These are phyloP conservation scores for Phytophthora sp. DNA, from an alignment of 352 stramenopile genomes.

Conservation along the genomic window DNA sequence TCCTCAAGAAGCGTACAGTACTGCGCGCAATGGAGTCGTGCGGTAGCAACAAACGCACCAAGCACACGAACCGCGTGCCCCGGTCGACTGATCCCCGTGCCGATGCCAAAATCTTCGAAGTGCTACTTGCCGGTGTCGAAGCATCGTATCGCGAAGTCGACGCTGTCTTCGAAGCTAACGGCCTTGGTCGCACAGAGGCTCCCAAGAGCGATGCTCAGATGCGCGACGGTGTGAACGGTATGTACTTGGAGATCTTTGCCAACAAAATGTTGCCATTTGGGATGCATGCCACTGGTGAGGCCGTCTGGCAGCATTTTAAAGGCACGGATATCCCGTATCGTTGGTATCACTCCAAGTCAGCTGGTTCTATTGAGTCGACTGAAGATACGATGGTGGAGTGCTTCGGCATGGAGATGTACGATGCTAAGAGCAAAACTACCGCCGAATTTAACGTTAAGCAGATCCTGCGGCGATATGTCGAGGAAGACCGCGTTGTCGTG, in stretches of 20 bases:
- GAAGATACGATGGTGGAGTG: conserved; percentile 43
- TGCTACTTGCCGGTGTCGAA: conserved; percentile 32
- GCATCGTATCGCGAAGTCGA: conserved; percentile 36
- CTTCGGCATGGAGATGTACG: conserved; percentile 40
- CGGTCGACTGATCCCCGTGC: conserved; percentile 12
- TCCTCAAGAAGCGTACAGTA: conserved; percentile 39
- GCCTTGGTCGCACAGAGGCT: conserved; percentile 31
- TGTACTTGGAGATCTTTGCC: conserved; percentile 41
- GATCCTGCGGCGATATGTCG: conserved; percentile 35
- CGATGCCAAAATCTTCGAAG: conserved; percentile 36
- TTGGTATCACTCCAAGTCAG: conserved; percentile 34
- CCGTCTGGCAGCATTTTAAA: conserved; percentile 50
- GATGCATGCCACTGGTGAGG: conserved; percentile 36
- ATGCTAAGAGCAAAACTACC: conserved; percentile 35
- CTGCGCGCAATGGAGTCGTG: conserved; percentile 31
- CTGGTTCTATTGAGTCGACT: conserved; percentile 29
- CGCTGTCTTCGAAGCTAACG: conserved; percentile 37
- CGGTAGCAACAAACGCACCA: conserved; percentile 37
- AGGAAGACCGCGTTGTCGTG: conserved; percentile 60
- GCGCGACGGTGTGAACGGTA: conserved; percentile 29
- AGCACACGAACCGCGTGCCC: conserved; percentile 29
- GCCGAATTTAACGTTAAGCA: conserved; percentile 43
- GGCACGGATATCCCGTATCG: conserved; percentile 36
- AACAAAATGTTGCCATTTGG: conserved; percentile 51
- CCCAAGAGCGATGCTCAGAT: conserved; percentile 35